phyloP scores from a whole-genome alignment of 2,329 filamentous ascomycete species.

The Trichoderma harzianum region DNA sequence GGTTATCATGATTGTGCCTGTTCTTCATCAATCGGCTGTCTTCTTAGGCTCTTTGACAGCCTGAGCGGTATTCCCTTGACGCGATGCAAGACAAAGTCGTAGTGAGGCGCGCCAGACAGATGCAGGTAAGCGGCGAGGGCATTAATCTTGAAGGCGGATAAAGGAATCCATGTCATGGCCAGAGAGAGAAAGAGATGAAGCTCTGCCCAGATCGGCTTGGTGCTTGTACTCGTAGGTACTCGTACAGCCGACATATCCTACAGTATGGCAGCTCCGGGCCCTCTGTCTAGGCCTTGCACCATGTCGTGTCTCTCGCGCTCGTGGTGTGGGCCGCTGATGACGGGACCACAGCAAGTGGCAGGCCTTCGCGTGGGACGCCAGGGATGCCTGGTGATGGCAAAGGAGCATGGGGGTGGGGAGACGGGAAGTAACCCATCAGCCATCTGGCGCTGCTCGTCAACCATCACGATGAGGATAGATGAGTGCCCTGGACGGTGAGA shows the following conservation, averaged over 20 bases:
- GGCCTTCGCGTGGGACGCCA: constrained; percentile 17
- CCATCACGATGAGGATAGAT: constrained; percentile 14
- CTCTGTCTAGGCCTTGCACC: constrained; percentile 1
- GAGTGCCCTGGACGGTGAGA: constrained; percentile 20
- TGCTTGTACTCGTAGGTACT: not conserved
- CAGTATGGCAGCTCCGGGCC: not conserved
- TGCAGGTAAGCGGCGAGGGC: not conserved
- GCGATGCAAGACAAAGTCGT: not conserved
- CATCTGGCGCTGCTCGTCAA: constrained; percentile 18
- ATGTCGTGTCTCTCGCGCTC: constrained; percentile 1
- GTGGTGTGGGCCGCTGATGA: not conserved
- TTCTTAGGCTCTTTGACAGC: not conserved
- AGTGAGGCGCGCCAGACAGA: not conserved
- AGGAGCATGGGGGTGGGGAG: constrained; percentile 20
- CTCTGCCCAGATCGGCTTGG: constrained; percentile 9
- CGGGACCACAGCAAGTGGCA: constrained; percentile 11
- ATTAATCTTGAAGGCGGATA: not conserved
- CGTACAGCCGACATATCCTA: not conserved
- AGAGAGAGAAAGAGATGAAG: not conserved
- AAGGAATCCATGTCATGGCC: not conserved
- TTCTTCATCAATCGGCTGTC: not conserved
- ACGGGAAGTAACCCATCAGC: constrained; percentile 27
- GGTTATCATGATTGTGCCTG: not conserved
- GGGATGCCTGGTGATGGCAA: constrained; percentile 19
- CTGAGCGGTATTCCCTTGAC: not conserved